Evolutionary conservation across 306 rosid species (phyloP), one percentile per base, ranked within the genome.

Genomic region (Quercus parvula): DNA sequence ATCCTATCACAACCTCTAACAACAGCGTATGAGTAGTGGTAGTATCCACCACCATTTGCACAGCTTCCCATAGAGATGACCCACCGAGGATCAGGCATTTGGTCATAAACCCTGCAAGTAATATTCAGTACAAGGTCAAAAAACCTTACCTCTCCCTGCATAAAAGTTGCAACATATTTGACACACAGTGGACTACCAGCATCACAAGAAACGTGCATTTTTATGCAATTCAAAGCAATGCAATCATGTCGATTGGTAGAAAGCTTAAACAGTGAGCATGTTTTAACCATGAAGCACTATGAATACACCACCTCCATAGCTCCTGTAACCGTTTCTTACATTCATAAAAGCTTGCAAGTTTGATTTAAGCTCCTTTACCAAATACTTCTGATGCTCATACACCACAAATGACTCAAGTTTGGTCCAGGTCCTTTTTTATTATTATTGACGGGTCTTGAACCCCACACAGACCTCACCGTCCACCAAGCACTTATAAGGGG

Each of bases 41-140:
- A 96, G 89, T 96, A 96, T 78, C 99, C 99, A 76, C 99, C 99
- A 6, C 99, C 99, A 59, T 96, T 96, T 75, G 99, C 99, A 71
- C 99, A 96, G 83, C 99, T 96, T 84, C 99, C 99, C 99, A 96
- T 96, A 10, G 99, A 96, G 86, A 96, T 82, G 12, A 96, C 97
- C 99, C 99, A 96, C 81, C 97, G 84, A 10, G 99, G 99, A 74
- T 96, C 99, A 1, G 99, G 99, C 99, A 96, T 96, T 85, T 96
- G 98, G 81, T 96, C 99, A 84, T 96, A 96, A 77, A 96, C 99
- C 96, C 98, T 96, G 90, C 75, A 86, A 66, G 22, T 78, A 8
- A 24, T 18, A 70, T 77, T 73, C 84, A 77, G 66, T 33, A 28
- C 35, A 19, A 51, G 38, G 38, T 71, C 52, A 52, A 61, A 28